Evolutionary conservation across 2,329 filamentous ascomycete species (phyloP).

Genomic region (Penicillium sp.): DNA sequence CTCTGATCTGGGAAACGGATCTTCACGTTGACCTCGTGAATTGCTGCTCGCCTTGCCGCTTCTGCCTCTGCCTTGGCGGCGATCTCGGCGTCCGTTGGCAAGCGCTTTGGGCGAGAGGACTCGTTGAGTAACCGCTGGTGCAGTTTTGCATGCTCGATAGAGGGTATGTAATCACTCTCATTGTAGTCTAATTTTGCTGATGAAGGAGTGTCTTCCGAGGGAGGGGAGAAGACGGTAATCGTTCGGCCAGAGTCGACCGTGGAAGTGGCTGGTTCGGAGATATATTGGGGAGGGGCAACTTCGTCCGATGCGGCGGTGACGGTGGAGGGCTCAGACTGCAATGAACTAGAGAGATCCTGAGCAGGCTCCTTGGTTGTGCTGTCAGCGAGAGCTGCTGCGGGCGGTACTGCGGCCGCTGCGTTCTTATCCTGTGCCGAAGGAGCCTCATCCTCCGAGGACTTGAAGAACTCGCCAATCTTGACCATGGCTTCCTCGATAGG

Average conservation of each 20-base stretch:
- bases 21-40: constrained; percentile 71
- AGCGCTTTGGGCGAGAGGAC: constrained; percentile 73
- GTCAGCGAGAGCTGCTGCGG: constrained; percentile 4
- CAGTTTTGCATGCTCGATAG: constrained; percentile 81
- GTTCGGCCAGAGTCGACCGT: constrained; percentile 45
- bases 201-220: constrained; percentile 69
- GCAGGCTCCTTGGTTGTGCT: constrained; percentile 7
- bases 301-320: constrained; percentile 4
- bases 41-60: constrained; percentile 63
- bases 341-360: neutral
- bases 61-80: constrained; percentile 67
- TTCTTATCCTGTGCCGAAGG: constrained; percentile 22
- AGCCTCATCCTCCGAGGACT: constrained; percentile 42
- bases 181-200: constrained; percentile 68
- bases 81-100: constrained; percentile 80
- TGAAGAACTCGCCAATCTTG: constrained; percentile 76
- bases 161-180: constrained; percentile 77
- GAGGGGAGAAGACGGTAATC: constrained; percentile 75
- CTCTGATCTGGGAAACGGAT: constrained; percentile 87
- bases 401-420: constrained; percentile 4
- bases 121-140: constrained; percentile 72
- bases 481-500: constrained; percentile 83
- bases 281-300: constrained; percentile 14
- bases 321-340: constrained; percentile 1
- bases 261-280: constrained; percentile 23